Base-by-base conservation (phyloP, 495 filamentous ascomycete species). In the Penicillium egyptiacum region DNA sequence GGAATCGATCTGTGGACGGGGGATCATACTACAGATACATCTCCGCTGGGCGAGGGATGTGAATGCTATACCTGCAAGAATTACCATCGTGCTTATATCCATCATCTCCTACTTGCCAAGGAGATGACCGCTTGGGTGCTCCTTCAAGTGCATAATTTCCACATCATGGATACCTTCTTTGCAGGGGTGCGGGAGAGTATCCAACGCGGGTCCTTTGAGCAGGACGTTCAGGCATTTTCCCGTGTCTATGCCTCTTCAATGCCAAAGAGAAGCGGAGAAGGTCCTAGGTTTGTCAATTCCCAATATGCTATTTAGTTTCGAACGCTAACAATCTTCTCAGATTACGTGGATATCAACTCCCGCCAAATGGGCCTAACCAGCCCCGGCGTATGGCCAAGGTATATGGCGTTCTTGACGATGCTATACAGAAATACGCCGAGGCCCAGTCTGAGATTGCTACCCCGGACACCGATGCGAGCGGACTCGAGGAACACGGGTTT, bases 91-190 rank as follows among this genome's bases (percentile, higher is more conserved):
- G 93, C 95, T 1, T 98, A 88, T 72, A 60, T 98, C 31, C 86
- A 91, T 56, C 95, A 98, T 67, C 81, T 98, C 5, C 80, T 98
- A 4, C 69, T 77, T 16, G 90, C 94, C 0, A 92, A 91, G 61
- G 94, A 98, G 70, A 97, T 98, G 95, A 85, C 96, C 3, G 93
- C 84, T 23, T 98, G 94, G 94, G 88, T 89, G 3, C 79, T 98
- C 14, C 75, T 98, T 25, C 92, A 96, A 68, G 79, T 96, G 12
- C 94, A 98, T 72, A 98, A 98, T 67, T 81, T 90, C 62, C 78
- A 85, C 28, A 72, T 88, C 2, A 68, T 96, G 45, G 79, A 85
- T 50, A 41, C 65, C 0, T 98, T 98, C 77, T 96, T 98, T 68
- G 67, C 76, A 0, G 76, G 76, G 0, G 77, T 96, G 5, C 83